Evolutionary conservation across 176 grass and related monocot species (phyloP), one percentile per base, ranked within the genome.

Genomic region (Eragrostis nindensis): DNA sequence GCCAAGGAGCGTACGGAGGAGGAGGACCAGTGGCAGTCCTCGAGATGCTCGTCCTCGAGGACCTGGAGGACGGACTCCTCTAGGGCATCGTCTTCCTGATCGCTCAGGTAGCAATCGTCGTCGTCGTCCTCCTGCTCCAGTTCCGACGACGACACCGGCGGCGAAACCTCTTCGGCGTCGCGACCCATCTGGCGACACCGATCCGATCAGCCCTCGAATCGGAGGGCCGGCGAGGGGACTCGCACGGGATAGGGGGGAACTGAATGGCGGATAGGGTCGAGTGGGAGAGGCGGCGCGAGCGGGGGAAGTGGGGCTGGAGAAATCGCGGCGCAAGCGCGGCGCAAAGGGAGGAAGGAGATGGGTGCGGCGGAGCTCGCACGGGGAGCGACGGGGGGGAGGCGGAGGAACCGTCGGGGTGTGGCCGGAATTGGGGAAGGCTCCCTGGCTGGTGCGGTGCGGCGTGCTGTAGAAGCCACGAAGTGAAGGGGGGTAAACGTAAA

Each of bases 11-110:
- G 21, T 87, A 94, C 92, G 56, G 89, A 91, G 36, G 86, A 85
- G 71, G 87, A 53, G 64, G 92, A 94, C 87, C 87, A 94, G 80
- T 86, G 89, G 84, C 92, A 94, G 45, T 94, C 92, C 81, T 94
- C 92, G 63, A 68, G 81, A 81, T 70, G 41, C 62, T 83, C 86
- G 70, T 92, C 92, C 71, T 94, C 92, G 46, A 91, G 86, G 47
- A 81, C 89, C 69, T 89, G 89, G 57, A 94, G 92, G 68, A 89
- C 90, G 72, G 86, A 86, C 87, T 93, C 93, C 63, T 91, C 91
- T 82, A 93, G 83, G 71, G 89, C 90, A 46, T 86, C 76, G 32
- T 93, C 87, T 73, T 90, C 96, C 80, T 94, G 90, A 85, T 99
- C 93, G 68, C 86, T 89, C 36, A 93, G 71, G 87, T 99, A 94